Conservation (phyloP, 2,329 filamentous ascomycete genomes). For the Atkinsonella texensis region DNA sequence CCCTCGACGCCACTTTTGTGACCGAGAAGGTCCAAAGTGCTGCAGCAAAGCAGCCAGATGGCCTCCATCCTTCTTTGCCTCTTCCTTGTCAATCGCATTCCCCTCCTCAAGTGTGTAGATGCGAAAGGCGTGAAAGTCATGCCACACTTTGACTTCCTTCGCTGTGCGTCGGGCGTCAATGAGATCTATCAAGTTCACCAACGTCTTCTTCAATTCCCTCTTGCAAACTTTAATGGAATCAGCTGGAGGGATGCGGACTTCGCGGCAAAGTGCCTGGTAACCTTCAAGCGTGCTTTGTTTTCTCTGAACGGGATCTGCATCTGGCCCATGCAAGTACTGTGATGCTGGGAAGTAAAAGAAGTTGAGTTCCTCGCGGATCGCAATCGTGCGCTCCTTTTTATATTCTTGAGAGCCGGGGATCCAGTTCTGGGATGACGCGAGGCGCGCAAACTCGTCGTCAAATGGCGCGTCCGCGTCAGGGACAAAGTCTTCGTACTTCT, state of each 20-base stretch:
- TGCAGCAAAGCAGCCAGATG: slow-evolving; percentile 14
- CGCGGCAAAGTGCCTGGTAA: slow-evolving; percentile 17
- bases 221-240: slow-evolving; percentile 13
- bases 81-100: slow-evolving; percentile 10
- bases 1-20: background rate
- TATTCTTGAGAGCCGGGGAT: slow-evolving; percentile 17
- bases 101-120: slow-evolving; percentile 14
- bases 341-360: slow-evolving; percentile 17
- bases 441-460: slow-evolving; percentile 19
- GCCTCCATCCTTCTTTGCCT: slow-evolving; percentile 14
- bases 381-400: slow-evolving; percentile 19
- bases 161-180: slow-evolving; percentile 17
- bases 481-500: slow-evolving; percentile 17
- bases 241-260: slow-evolving; percentile 14
- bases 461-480: slow-evolving; percentile 18
- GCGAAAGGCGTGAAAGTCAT: slow-evolving; percentile 15
- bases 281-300: slow-evolving; percentile 10
- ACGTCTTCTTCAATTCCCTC: slow-evolving; percentile 12
- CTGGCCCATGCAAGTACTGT: slow-evolving; percentile 4
- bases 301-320: slow-evolving; percentile 8
- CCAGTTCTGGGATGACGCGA: slow-evolving; percentile 20
- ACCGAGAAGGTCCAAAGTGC: background rate
- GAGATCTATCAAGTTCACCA: slow-evolving; percentile 21
- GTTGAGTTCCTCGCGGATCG: slow-evolving; percentile 17
- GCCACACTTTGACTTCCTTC: slow-evolving; percentile 15